Conservation (phyloP, 176 grass and related monocot species). For the Bothriochloa decipiens region DNA sequence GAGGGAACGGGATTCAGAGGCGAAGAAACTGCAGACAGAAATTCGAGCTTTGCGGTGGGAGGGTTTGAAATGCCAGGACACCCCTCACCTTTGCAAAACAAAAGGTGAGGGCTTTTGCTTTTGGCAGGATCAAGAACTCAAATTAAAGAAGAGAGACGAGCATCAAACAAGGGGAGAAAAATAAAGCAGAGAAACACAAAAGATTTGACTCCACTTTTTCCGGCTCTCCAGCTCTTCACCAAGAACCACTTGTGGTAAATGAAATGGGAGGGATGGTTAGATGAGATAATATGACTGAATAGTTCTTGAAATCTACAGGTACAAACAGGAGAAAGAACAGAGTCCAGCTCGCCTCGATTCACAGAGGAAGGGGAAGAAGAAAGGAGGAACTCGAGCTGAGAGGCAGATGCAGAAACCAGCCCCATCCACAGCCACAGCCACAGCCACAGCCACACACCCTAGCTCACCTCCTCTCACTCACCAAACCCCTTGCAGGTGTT, state of each 20-base stretch:
- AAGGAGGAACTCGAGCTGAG: conserved; percentile 3
- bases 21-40: conserved; percentile 12
- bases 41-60: conserved; percentile 24
- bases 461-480: conserved; percentile 19
- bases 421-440: neutral
- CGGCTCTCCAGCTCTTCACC: neutral
- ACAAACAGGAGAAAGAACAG: conserved; percentile 23
- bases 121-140: conserved; percentile 71
- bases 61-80: conserved; percentile 46
- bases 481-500: conserved; percentile 44
- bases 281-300: neutral
- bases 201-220: conserved; percentile 50
- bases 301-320: conserved; percentile 36
- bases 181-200: conserved; percentile 31
- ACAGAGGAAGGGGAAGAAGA: neutral
- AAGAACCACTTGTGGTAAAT: neutral
- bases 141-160: conserved; percentile 53
- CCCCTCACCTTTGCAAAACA: conserved; percentile 43
- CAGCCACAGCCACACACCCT: neutral
- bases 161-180: conserved; percentile 1
- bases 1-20: neutral
- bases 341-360: neutral
- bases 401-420: conserved; percentile 43
- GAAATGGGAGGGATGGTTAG: neutral
- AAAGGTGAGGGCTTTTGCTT: conserved; percentile 55